These are phyloP conservation scores for Moricandia moricandioides DNA, from an alignment of 345 rosid species.

Conservation along the genomic window DNA sequence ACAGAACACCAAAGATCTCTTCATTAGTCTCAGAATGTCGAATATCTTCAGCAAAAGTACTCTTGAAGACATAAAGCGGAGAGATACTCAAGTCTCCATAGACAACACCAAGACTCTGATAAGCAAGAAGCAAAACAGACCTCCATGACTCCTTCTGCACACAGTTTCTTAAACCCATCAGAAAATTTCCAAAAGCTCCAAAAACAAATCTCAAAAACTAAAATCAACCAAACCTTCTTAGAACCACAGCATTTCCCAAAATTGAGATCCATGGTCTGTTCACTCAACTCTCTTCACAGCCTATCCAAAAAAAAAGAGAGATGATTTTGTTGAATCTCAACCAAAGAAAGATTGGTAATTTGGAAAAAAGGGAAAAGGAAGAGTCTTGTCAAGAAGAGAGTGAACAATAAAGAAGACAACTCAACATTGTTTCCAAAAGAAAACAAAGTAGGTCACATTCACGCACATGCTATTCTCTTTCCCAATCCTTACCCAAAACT, in stretches of 20 bases:
- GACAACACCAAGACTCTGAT: conserved; percentile 98
- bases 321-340: conserved; percentile 12
- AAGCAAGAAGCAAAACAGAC: conserved; percentile 75
- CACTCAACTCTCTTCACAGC: conserved; percentile 1
- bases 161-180: background rate
- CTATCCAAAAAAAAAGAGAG: conserved; percentile 12
- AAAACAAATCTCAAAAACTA: conserved; percentile 12
- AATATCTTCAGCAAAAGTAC: conserved; percentile 98
- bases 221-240: conserved; percentile 56
- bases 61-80: conserved; percentile 89
- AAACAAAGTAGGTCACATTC: conserved; percentile 49
- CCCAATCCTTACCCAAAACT: conserved; percentile 33
- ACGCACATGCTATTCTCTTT: conserved; percentile 49
- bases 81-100: conserved; percentile 96
- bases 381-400: conserved; percentile 15
- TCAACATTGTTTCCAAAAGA: conserved; percentile 34
- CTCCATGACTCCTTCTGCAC: conserved; percentile 85
- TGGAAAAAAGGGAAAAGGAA: conserved; percentile 7
- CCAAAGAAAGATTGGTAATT: conserved; percentile 19
- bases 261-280: conserved; percentile 57
- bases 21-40: conserved; percentile 86
- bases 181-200: background rate
- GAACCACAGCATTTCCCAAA: conserved; percentile 59
- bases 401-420: conserved; percentile 36
- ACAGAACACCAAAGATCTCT: conserved; percentile 92